A percentile compares a stretch with the other conserved stretches of the same genome.
Evolutionary conservation across 148 eudicot genomes (phyloP).

Genomic region (Dianthus caryophyllus): DNA sequence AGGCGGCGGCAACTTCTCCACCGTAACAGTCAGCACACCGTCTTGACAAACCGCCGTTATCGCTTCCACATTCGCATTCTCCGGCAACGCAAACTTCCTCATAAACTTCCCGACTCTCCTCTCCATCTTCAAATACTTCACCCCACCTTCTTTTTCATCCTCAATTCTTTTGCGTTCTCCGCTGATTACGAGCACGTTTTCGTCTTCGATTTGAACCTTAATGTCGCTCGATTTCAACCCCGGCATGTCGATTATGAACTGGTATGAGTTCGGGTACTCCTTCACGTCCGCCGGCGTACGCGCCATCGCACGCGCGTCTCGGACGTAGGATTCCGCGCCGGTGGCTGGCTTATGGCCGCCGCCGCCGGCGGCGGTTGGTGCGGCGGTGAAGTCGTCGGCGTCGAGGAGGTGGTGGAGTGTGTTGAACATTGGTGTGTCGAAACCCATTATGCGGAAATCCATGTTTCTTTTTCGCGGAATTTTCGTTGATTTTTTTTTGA

Average conservation of each 20-base stretch:
- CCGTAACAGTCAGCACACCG: slow-evolving; percentile 59
- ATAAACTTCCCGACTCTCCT: slow-evolving; percentile 64
- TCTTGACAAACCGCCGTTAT: slow-evolving; percentile 57
- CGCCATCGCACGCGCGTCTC: slow-evolving; percentile 66
- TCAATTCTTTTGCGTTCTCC: slow-evolving; percentile 64
- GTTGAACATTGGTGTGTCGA: slow-evolving; percentile 46
- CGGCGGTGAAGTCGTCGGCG: slow-evolving; percentile 17
- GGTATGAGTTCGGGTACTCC: slow-evolving; percentile 51
- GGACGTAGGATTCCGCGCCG: slow-evolving; percentile 39
- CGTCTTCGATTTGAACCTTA: slow-evolving; percentile 63
- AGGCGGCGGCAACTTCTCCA: slow-evolving; percentile 61
- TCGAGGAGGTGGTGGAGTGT: slow-evolving; percentile 49
- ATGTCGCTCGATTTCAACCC: slow-evolving; percentile 52
- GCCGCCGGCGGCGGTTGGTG: not conserved
- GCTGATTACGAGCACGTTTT: slow-evolving; percentile 45
- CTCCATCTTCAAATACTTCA: slow-evolving; percentile 67
- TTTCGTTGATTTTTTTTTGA: not conserved
- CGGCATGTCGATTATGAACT: slow-evolving; percentile 70
- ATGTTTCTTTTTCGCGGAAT: slow-evolving; percentile 26
- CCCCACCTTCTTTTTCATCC: slow-evolving; percentile 33
- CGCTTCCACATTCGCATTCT: slow-evolving; percentile 47
- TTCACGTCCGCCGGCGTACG: slow-evolving; percentile 60
- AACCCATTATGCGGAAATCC: slow-evolving; percentile 50
- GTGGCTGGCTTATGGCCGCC: slow-evolving; percentile 24
- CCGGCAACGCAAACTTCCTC: slow-evolving; percentile 75